Base-by-base conservation (phyloP, 2,329 filamentous ascomycete genomes). In the Xylariales sp. region DNA sequence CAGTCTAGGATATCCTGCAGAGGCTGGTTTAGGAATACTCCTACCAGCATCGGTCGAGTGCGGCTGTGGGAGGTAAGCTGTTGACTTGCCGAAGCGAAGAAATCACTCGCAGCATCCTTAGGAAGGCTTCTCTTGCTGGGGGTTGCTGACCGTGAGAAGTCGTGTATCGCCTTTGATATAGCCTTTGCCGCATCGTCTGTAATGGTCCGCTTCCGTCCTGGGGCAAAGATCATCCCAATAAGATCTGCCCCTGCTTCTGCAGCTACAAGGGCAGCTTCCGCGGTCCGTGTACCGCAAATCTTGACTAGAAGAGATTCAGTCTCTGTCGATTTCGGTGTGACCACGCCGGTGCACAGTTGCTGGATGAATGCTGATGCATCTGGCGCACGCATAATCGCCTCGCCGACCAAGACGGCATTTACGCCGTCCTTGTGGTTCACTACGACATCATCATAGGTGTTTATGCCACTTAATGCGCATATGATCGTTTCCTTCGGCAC, bases 381-480 rank as follows among this genome's bases (percentile, higher is more conserved):
- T 9, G 84, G 75, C 2, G 93, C 90, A 46, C 88, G 82, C 91
- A 98, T 97, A 50, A 98, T 80, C 38, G 94, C 88, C 64, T 98
- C 93, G 12, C 93, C 93, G 6, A 98, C 91, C 4, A 98, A 77
- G 10, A 98, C 84, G 37, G 91, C 93, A 52, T 90, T 88, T 36
- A 98, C 88, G 15, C 91, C 90, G 54, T 94, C 90, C 45, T 82
- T 82, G 59, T 88, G 83, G 63, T 95, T 96, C 47, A 87, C 82
- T 46, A 87, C 71, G 5, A 98, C 91, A 61, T 98, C 93, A 44
- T 90, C 78, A 21, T 93, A 79, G 0, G 84, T 86, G 49, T 88
- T 88, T 53, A 98, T 98, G 34, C 93, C 93, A 59, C 91, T 97
- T 24, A 98, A 74, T 8, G 93, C 94, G 60, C 89, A 96, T 20